Percentiles rank a stretch among this genome's conserved stretches.
These are phyloP conservation scores for Petunia hybrid DNA, from an alignment of 305 asterid genomes.

Conservation along the genomic window DNA sequence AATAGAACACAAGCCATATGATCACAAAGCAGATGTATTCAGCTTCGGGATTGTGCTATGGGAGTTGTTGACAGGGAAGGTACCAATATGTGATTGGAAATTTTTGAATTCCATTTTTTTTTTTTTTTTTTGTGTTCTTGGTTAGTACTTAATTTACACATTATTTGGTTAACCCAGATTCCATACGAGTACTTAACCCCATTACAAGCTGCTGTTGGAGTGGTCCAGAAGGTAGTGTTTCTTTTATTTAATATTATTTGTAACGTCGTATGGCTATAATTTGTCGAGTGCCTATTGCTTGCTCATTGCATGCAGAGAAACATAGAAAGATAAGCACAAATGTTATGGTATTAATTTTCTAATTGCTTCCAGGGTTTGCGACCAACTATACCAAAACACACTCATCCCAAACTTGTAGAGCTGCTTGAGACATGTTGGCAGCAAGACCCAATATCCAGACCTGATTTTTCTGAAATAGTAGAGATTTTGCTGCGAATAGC, in stretches of 20 bases:
- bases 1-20: constrained; percentile 90
- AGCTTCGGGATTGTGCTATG: constrained; percentile 92
- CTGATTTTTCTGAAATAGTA: constrained; percentile 79
- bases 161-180: constrained; percentile 53
- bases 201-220: constrained; percentile 93
- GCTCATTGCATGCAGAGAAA: constrained; percentile 1
- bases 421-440: constrained; percentile 97
- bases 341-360: constrained; percentile 6
- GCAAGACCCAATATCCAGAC: constrained; percentile 81
- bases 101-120: not conserved
- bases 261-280: not conserved
- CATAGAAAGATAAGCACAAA: not conserved
- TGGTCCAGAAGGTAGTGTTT: constrained; percentile 82
- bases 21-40: constrained; percentile 90
- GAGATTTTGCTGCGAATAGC: constrained; percentile 64
- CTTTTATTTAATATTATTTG: constrained; percentile 1
- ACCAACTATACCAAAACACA: constrained; percentile 80
- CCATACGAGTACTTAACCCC: constrained; percentile 92
- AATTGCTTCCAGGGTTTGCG: constrained; percentile 69
- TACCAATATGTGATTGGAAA: constrained; percentile 38
- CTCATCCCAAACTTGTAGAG: constrained; percentile 75
- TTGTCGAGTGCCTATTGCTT: constrained; percentile 7
- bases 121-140: constrained; percentile 23
- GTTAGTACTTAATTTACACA: not conserved
- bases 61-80: constrained; percentile 97